A percentile compares a stretch with the other conserved stretches of the same genome.
Evolutionary conservation across 2,329 filamentous ascomycete genomes (phyloP).

Genomic region (Tolypocladium album): DNA sequence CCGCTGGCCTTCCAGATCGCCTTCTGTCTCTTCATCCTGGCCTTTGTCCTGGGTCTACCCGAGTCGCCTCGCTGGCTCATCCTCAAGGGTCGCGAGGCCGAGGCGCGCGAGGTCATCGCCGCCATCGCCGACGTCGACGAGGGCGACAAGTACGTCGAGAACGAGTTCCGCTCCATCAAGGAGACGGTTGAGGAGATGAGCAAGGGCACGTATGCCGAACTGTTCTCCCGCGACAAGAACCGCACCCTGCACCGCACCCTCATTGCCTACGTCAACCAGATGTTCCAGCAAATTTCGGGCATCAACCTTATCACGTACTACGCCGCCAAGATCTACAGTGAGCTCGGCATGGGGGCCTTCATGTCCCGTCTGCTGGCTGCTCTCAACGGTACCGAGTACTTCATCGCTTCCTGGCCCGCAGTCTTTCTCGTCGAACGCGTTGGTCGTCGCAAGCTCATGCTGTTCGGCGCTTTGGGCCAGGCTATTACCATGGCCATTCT

Average conservation of each 20-base stretch:
- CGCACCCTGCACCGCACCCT: constrained; percentile 47
- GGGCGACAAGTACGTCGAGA: constrained; percentile 46
- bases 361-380: constrained; percentile 46
- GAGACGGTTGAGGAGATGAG: constrained; percentile 60
- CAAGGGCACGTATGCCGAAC: constrained; percentile 46
- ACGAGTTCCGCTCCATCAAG: constrained; percentile 49
- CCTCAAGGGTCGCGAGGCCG: constrained; percentile 32
- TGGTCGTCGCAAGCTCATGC: constrained; percentile 60
- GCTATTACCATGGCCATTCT: constrained; percentile 54
- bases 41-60: constrained; percentile 39
- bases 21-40: constrained; percentile 48
- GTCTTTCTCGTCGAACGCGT: constrained; percentile 55
- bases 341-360: constrained; percentile 40
- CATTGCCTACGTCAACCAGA: constrained; percentile 50
- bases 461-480: constrained; percentile 55
- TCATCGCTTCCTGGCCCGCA: constrained; percentile 53
- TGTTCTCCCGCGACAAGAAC: constrained; percentile 48
- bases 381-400: constrained; percentile 33
- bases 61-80: constrained; percentile 42
- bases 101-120: constrained; percentile 34
- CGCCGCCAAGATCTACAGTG: constrained; percentile 46
- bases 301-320: constrained; percentile 56
- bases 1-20: constrained; percentile 44
- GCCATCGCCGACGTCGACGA: constrained; percentile 43
- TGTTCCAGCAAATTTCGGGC: constrained; percentile 55